Percentiles rank a stretch among this genome's conserved stretches.
Conservation (phyloP, 306 rosid species). For the Sindora glabra region DNA sequence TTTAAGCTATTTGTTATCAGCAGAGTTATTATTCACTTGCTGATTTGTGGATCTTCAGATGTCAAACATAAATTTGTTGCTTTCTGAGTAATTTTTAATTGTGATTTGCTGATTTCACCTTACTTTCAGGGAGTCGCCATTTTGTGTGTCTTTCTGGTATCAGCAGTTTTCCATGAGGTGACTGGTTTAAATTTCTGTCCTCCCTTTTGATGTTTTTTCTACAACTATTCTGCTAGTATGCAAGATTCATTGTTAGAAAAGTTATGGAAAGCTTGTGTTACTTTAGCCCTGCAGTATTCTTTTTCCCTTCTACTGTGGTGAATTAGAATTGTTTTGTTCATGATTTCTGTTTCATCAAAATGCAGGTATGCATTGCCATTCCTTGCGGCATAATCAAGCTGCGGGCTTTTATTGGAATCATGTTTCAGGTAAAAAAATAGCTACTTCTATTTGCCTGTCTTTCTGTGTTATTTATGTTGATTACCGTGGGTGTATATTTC, state of each 20-base stretch:
- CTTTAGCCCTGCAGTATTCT: neutral
- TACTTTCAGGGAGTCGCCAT: constrained; percentile 52
- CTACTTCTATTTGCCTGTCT: neutral
- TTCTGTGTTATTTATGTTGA: neutral
- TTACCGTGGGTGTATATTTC: constrained; percentile 2
- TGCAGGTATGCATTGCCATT: constrained; percentile 90
- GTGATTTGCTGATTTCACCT: constrained; percentile 2
- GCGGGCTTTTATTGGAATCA: constrained; percentile 90
- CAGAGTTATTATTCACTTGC: neutral
- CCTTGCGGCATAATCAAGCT: constrained; percentile 91
- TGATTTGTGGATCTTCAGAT: neutral
- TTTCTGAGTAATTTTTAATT: neutral
- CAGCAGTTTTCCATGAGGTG: constrained; percentile 97
- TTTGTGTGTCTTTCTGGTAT: constrained; percentile 63
- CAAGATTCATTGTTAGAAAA: neutral
- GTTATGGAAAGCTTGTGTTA: neutral
- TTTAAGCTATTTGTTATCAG: neutral
- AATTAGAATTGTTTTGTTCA: constrained; percentile 6
- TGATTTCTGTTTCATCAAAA: constrained; percentile 5
- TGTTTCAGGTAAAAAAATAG: constrained; percentile 62
- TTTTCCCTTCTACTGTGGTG: neutral
- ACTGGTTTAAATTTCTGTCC: neutral
- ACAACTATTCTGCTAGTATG: neutral
- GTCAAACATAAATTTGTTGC: neutral
- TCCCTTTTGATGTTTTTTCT: no score